These are phyloP conservation scores for Metschnikowia reukaufii DNA, from an alignment of 805 yeast genomes.

Conservation along the genomic window DNA sequence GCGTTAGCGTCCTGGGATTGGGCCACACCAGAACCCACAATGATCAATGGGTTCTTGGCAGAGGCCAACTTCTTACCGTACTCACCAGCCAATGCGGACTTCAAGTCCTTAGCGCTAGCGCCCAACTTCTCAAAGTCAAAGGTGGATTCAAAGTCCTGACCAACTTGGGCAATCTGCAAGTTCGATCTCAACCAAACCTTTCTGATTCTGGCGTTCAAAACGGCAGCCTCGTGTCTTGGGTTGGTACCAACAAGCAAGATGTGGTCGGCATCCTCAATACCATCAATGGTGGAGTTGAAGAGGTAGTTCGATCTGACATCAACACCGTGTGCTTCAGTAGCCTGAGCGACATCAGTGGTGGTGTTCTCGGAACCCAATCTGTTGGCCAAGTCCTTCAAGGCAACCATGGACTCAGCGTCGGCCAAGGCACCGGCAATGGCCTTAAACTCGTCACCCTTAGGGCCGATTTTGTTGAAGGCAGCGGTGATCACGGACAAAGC, in stretches of 20 bases:
- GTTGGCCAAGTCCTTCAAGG: constrained; percentile 76
- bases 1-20: constrained; percentile 66
- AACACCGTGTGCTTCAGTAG: constrained; percentile 59
- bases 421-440: constrained; percentile 79
- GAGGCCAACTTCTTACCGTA: constrained; percentile 64
- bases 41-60: constrained; percentile 74
- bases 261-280: constrained; percentile 80
- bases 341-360: constrained; percentile 65
- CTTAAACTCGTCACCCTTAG: constrained; percentile 69
- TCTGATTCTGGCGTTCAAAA: constrained; percentile 79
- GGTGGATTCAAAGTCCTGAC: constrained; percentile 76
- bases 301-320: constrained; percentile 77
- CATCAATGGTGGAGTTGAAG: constrained; percentile 76
- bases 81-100: constrained; percentile 61
- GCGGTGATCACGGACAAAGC: constrained; percentile 70
- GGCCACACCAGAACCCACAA: constrained; percentile 77
- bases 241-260: constrained; percentile 80
- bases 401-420: constrained; percentile 81
- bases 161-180: constrained; percentile 70
- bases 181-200: constrained; percentile 71
- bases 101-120: constrained; percentile 53
- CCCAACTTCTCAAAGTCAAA: constrained; percentile 68
- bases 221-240: constrained; percentile 90
- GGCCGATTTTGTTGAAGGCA: constrained; percentile 55
- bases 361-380: constrained; percentile 78